Evolutionary conservation across 805 yeast genomes (phyloP), one percentile per base, ranked within the genome.

Genomic region (Yamadazyma nakazawae): DNA sequence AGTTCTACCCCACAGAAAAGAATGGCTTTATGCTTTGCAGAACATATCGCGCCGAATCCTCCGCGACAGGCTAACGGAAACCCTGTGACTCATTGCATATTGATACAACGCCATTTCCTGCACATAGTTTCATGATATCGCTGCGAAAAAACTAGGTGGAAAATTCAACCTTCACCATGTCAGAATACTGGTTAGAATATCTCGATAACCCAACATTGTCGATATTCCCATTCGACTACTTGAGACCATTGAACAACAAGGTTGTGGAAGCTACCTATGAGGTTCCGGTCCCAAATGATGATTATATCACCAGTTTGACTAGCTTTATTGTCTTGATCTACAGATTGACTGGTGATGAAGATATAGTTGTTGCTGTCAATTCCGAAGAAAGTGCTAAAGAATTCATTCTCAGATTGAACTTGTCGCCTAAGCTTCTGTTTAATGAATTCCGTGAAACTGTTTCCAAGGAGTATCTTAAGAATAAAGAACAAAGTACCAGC

Each of bases 301-400:
- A 56, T 38, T 87, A 84, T 62, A 59, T 71, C 9, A 64, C 78
- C 13, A 82, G 83, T 0, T 71, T 88, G 51, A 71, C 96, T 14
- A 79, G 79, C 0, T 87, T 83, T 67, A 80, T 85, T 19, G 80
- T 85, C 0, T 74, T 92, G 47, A 75, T 88, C 34, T 84, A 79
- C 65, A 76, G 98, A 60, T 71, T 88, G 40, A 85, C 97, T 2
- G 98, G 97, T 19, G 98, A 92, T 62, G 97, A 92, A 54, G 97
- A 92, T 58, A 83, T 94, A 42, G 83, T 85, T n/a, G 69, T 92
- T 50, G 90, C 91, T n/a, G 82, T 90, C 0, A 81, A 84, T 54
- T 64, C 76, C 21, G 51, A 53, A 12, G 50, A 51, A 13, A 47
- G 57, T 10, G 34, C 46, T 8, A 64, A 64, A 5, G 80, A 80